Conservation (phyloP, 441 rosid species). For the Biscutella laevigata region DNA sequence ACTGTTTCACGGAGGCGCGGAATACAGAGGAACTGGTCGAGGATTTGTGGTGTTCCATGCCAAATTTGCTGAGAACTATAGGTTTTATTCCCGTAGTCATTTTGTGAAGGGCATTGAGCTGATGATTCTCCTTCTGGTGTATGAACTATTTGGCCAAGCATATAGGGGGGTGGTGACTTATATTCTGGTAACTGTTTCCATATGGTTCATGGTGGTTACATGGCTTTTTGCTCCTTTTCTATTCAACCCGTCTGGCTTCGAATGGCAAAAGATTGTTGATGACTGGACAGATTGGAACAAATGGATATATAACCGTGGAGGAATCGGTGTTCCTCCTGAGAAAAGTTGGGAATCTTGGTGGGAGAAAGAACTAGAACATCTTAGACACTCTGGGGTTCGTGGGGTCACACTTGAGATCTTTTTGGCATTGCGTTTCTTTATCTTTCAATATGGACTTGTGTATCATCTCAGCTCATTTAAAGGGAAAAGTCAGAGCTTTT, state of each 20-base stretch:
- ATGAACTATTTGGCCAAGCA: constrained; percentile 78
- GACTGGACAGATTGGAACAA: constrained; percentile 99
- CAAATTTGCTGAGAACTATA: constrained; percentile 94
- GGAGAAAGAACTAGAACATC: constrained; percentile 99
- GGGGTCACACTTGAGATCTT: constrained; percentile 83
- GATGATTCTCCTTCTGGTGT: constrained; percentile 86
- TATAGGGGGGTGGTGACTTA: constrained; percentile 85
- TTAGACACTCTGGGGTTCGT: constrained; percentile 77
- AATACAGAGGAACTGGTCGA: constrained; percentile 91
- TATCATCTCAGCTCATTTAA: constrained; percentile 73
- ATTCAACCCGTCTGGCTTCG: too few relatives aligned
- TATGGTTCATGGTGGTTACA: constrained; percentile 99
- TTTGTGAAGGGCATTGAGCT: constrained; percentile 94
- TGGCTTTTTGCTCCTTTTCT: constrained; percentile 99
- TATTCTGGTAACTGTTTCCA: constrained; percentile 74
- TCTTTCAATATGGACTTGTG: constrained; percentile 93
- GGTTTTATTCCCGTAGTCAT: constrained; percentile 96
- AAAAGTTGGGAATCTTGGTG: constrained; percentile 99
- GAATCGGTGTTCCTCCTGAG: constrained; percentile 96
- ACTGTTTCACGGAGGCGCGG: constrained; percentile 94
- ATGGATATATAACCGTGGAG: constrained; percentile 90
- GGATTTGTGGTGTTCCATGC: too few relatives aligned
- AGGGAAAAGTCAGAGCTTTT: constrained; percentile 39
- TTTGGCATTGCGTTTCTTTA: constrained; percentile 73
- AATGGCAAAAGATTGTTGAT: constrained; percentile 87